Percentiles rank a stretch among this genome's conserved stretches.
These are phyloP conservation scores for Niveomyces coronatus DNA, from an alignment of 2,329 filamentous ascomycete species.

Conservation along the genomic window DNA sequence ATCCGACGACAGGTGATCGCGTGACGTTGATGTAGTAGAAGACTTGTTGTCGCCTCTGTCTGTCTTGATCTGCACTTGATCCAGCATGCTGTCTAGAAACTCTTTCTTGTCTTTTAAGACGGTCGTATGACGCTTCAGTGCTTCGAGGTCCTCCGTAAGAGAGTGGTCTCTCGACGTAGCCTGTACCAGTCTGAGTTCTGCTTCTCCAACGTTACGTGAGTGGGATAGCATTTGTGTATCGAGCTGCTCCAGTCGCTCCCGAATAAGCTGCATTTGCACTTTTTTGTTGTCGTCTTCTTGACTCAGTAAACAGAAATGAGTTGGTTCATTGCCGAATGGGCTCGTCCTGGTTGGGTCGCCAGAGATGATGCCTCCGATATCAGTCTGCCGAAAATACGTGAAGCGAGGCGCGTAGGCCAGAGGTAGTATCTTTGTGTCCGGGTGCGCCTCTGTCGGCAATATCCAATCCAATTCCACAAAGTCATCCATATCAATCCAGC, in stretches of 20 bases:
- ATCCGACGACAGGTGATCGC: background rate
- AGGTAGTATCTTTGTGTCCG: conserved; percentile 87
- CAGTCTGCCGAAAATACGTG: conserved; percentile 94
- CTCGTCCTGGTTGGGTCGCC: conserved; percentile 77
- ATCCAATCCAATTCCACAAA: conserved; percentile 98
- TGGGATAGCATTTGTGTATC: conserved; percentile 70
- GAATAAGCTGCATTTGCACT: conserved; percentile 79
- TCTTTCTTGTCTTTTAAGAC: conserved; percentile 48
- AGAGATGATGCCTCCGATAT: conserved; percentile 70
- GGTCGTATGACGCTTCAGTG: conserved; percentile 42
- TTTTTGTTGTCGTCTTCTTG: conserved; percentile 77
- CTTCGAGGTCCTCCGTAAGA: conserved; percentile 49
- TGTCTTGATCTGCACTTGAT: conserved; percentile 33
- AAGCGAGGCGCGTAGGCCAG: conserved; percentile 88
- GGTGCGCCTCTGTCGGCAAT: conserved; percentile 77
- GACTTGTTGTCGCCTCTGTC: conserved; percentile 19
- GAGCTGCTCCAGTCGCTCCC: conserved; percentile 68
- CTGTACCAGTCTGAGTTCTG: conserved; percentile 56
- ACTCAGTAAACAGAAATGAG: conserved; percentile 93
- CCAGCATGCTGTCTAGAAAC: conserved; percentile 49
- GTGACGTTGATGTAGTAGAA: conserved; percentile 10
- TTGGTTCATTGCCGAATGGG: conserved; percentile 85
- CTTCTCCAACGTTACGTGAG: conserved; percentile 59
- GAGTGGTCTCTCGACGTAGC: conserved; percentile 38
- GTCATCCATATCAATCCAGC: conserved; percentile 99